Percentiles rank a stretch among this genome's conserved stretches.
Evolutionary conservation across 2,329 filamentous ascomycete species (phyloP).

Genomic region (Sporothrix pseudoabietina): DNA sequence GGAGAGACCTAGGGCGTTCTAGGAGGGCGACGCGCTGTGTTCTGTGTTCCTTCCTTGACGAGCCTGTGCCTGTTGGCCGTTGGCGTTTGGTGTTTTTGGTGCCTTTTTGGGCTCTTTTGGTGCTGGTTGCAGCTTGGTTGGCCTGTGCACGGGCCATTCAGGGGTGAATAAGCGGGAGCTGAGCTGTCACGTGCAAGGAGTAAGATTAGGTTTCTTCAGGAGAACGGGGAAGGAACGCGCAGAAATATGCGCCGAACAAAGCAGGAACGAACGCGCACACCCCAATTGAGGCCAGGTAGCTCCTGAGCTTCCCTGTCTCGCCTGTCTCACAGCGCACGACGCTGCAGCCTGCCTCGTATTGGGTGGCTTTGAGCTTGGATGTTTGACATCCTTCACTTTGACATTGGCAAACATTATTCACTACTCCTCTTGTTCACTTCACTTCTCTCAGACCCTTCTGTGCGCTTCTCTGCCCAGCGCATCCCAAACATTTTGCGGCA

Average conservation of each 20-base stretch:
- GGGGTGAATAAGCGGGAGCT: slow-evolving; percentile 32
- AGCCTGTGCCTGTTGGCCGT: background rate
- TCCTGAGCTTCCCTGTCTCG: slow-evolving; percentile 18
- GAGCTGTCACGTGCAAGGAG: slow-evolving; percentile 29
- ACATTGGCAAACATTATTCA: background rate
- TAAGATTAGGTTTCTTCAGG: slow-evolving; percentile 23
- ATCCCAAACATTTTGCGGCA: slow-evolving; percentile 17
- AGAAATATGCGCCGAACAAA: slow-evolving; percentile 20
- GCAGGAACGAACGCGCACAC: background rate
- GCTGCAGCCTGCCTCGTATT: background rate
- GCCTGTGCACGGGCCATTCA: slow-evolving; percentile 33
- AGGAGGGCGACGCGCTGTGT: slow-evolving; percentile 25
- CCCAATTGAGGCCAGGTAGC: slow-evolving; percentile 24
- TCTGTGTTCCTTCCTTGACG: background rate
- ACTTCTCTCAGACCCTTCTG: background rate
- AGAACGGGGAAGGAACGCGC: slow-evolving; percentile 21
- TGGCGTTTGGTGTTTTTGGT: background rate
- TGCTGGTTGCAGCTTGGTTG: slow-evolving; percentile 30
- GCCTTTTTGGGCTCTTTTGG: background rate
- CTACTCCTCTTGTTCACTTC: background rate
- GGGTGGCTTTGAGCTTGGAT: background rate
- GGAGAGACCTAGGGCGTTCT: slow-evolving; percentile 22
- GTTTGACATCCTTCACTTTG: background rate
- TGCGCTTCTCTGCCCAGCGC: background rate
- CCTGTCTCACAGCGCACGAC: slow-evolving; percentile 6